Evolutionary conservation across 2,329 filamentous ascomycete species (phyloP), one percentile per base, ranked within the genome.

Genomic region (Pseudogymnoascus sp.): DNA sequence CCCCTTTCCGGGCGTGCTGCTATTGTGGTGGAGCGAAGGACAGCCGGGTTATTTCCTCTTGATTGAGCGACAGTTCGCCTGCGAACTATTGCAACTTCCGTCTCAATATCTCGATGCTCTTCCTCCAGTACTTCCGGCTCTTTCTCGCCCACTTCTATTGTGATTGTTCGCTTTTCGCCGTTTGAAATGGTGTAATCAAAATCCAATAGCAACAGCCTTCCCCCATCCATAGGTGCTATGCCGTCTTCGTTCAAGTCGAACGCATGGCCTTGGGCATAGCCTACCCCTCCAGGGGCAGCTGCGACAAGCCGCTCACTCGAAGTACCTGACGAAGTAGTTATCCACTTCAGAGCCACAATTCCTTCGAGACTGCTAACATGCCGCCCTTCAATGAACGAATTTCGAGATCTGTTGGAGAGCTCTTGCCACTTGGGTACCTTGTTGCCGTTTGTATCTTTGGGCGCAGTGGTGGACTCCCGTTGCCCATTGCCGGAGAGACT

Each of bases 31-130:
- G 81, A 74, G 58, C 80, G 78, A 65, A 83, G 77, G 35, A 85
- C 70, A 62, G 77, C 76, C 59, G 74, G 73, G 63, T 80, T 74
- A 52, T 76, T 72, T 63, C 76, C 74, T 79, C 80, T 66, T 60
- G 81, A 81, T 69, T 87, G 84, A 37, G 87, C 82, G 14, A 89
- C 86, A 2, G 90, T 92, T 66, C 90, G 81, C 66, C 89, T 81
- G 67, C 90, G 83, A 60, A 91, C 88, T 68, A 93, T 85, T 66
- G 90, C 90, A 19, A 94, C 89, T 72, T 92, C 90, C 1, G 86
- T 84, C 63, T 88, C 90, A 63, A 93, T 78, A 68, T 91, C 89
- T 21, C 88, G 84, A 66, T 83, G 82, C 69, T 90, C 88, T 71
- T 93, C 90, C 68, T 87, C 84, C 16, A 94, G 76, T 0, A 85